phyloP scores from a whole-genome alignment of 345 rosid genomes.

The Mangifera indica region DNA sequence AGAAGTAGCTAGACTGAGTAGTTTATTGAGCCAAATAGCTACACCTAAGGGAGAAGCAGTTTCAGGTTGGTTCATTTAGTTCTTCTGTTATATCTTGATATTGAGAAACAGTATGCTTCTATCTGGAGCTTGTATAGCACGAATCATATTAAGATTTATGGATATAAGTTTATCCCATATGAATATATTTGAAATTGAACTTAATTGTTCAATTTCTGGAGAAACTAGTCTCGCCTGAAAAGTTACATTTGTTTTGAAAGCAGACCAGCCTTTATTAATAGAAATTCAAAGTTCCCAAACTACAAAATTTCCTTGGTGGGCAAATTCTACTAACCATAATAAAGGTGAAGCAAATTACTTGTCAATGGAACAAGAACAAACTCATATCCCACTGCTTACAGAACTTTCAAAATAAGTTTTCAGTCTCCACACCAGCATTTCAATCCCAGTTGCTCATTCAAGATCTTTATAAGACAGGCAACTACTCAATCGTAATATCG shows the following conservation, averaged over 20 bases:
- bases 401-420: no score
- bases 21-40: constrained; percentile 62
- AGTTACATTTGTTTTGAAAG: no score
- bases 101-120: not conserved
- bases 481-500: not conserved
- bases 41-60: constrained; percentile 44
- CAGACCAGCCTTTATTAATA: no score
- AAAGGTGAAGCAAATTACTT: no score
- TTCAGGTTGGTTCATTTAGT: constrained; percentile 34
- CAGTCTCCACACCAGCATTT: no score
- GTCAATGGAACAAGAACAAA: no score
- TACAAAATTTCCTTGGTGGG: no score
- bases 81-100: not conserved
- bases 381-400: no score
- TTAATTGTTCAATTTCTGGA: no score
- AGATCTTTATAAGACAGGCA: not conserved
- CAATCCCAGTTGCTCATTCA: not conserved
- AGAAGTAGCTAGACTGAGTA: constrained; percentile 55
- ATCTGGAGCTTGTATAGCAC: not conserved
- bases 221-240: no score
- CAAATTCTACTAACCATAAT: no score
- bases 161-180: not conserved
- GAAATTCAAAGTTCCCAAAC: not conserved
- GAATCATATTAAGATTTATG: not conserved
- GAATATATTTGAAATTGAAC: not conserved